phyloP scores from a whole-genome alignment of 1,284 basidiomycete species.

The Cutaneotrichosporon sp. region DNA sequence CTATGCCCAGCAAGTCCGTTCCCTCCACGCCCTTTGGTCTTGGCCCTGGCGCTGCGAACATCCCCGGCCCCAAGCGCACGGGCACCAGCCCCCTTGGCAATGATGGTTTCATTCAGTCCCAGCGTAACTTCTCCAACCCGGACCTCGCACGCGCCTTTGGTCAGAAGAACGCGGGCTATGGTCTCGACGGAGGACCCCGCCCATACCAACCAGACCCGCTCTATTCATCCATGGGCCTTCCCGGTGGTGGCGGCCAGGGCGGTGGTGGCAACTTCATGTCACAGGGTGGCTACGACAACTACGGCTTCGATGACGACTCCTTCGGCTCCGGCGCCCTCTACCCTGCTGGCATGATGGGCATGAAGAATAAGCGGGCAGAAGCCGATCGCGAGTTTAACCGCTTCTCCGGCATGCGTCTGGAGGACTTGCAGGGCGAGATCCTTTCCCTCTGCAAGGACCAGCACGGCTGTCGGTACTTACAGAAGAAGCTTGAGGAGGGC shows the following conservation, averaged over 20 bases:
- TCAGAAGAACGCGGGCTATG: conserved; percentile 53
- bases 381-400: conserved; percentile 91
- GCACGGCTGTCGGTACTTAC: conserved; percentile 95
- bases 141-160: conserved; percentile 55
- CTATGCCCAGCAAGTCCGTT: conserved; percentile 47
- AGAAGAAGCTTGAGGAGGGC: conserved; percentile 98
- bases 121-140: conserved; percentile 49
- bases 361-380: conserved; percentile 89
- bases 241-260: conserved; percentile 7
- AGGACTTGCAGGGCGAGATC: conserved; percentile 93
- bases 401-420: conserved; percentile 87
- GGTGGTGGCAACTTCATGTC: conserved; percentile 43
- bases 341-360: conserved; percentile 68
- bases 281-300: conserved; percentile 56
- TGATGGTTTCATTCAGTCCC: conserved; percentile 38
- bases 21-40: conserved; percentile 46
- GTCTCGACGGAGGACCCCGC: conserved; percentile 41
- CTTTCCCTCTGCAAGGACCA: conserved; percentile 94
- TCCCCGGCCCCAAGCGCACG: conserved; percentile 25
- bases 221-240: conserved; percentile 37
- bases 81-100: conserved; percentile 30
- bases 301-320: conserved; percentile 59
- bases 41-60: conserved; percentile 22
- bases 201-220: conserved; percentile 46
- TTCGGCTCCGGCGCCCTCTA: conserved; percentile 74